phyloP scores from a whole-genome alignment of 2,329 filamentous ascomycete genomes.

The Diaporthe sp. region DNA sequence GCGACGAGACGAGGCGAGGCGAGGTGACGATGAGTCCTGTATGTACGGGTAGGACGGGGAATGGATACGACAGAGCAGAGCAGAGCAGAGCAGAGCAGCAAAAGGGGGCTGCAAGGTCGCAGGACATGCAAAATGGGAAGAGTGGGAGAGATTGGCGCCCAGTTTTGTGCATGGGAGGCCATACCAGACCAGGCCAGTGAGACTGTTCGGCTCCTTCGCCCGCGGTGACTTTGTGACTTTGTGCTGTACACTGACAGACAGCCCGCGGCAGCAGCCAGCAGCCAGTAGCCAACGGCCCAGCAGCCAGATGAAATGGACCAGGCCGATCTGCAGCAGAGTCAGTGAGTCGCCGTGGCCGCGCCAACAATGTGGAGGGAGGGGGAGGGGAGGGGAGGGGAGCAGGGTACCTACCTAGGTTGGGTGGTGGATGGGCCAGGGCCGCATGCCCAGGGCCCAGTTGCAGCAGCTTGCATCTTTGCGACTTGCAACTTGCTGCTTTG shows the following conservation, averaged over 20 bases:
- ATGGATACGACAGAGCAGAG: neutral
- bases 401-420: neutral
- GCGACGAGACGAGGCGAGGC: neutral
- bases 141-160: slow-evolving; percentile 31
- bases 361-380: slow-evolving; percentile 32
- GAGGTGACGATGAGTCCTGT: slow-evolving; percentile 5
- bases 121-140: slow-evolving; percentile 21
- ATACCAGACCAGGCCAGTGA: slow-evolving; percentile 27
- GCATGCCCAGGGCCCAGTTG: slow-evolving; percentile 21
- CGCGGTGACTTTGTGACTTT: neutral
- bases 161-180: slow-evolving; percentile 34
- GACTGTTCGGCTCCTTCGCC: slow-evolving; percentile 23
- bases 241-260: neutral
- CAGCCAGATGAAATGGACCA: slow-evolving; percentile 14
- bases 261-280: neutral
- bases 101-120: slow-evolving; percentile 32
- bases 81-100: slow-evolving; percentile 20
- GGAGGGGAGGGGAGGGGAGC: neutral
- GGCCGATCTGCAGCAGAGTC: slow-evolving; percentile 28
- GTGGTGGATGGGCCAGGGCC: neutral
- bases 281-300: neutral
- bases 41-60: neutral
- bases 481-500: slow-evolving; percentile 10
- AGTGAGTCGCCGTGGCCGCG: slow-evolving; percentile 26
- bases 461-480: slow-evolving; percentile 6